Conservation (phyloP, 371 early-diverging fungal species). For the Syncephalastrum contaminatum region DNA sequence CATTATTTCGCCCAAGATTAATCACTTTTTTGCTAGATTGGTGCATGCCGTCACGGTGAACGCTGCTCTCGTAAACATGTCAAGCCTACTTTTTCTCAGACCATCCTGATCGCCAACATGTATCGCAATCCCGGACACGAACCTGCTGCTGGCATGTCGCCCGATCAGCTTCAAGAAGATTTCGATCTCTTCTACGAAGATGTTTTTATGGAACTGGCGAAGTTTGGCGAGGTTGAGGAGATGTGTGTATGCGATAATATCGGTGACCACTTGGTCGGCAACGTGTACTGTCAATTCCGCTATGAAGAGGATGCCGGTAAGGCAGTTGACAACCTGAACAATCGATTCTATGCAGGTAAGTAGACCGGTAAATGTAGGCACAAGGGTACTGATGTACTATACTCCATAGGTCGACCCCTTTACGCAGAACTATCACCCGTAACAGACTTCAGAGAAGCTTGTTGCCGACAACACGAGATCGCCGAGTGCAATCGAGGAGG, state of each 20-base stretch:
- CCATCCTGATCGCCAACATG: constrained; percentile 91
- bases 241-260: constrained; percentile 97
- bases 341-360: constrained; percentile 91
- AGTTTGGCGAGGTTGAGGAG: constrained; percentile 95
- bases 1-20: background rate
- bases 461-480: constrained; percentile 96
- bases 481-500: constrained; percentile 95
- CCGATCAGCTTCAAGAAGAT: constrained; percentile 84
- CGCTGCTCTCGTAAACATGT: constrained; percentile 97
- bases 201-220: constrained; percentile 92
- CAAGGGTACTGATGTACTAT: constrained; percentile 2
- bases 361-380: background rate
- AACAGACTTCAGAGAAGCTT: constrained; percentile 96
- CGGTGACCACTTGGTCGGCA: constrained; percentile 97
- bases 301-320: constrained; percentile 92
- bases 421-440: constrained; percentile 97
- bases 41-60: constrained; percentile 97
- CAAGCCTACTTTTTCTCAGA: constrained; percentile 94
- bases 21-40: constrained; percentile 58
- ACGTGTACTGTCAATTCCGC: constrained; percentile 93
- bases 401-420: constrained; percentile 74
- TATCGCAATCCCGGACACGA: constrained; percentile 93
- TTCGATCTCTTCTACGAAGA: constrained; percentile 98
- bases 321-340: constrained; percentile 87
- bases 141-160: constrained; percentile 65